Percentiles rank a stretch among this genome's conserved stretches.
Evolutionary conservation across 306 rosid genomes (phyloP).

Genomic region (Cicer judaicum): DNA sequence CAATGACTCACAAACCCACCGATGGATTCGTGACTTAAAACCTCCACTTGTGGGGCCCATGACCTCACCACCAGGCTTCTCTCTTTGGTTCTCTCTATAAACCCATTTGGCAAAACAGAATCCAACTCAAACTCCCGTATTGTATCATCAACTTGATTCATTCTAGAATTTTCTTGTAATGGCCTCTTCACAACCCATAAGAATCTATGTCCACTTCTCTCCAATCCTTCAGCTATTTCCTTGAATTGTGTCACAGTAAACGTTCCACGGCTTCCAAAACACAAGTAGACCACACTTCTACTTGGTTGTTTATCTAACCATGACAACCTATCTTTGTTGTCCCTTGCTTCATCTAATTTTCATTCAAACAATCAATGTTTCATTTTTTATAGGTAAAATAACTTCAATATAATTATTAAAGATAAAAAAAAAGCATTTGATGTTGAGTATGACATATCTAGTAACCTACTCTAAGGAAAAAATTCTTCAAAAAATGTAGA

Average conservation of each 20-base stretch:
- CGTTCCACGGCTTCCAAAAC: slow-evolving; percentile 51
- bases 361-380: background rate
- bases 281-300: slow-evolving; percentile 44
- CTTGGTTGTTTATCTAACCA: slow-evolving; percentile 47
- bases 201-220: slow-evolving; percentile 44
- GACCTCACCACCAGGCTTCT: slow-evolving; percentile 39
- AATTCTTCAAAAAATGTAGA: too few relatives aligned
- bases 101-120: slow-evolving; percentile 39
- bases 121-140: slow-evolving; percentile 10
- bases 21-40: too few relatives aligned
- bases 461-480: too few relatives aligned
- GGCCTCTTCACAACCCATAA: slow-evolving; percentile 47
- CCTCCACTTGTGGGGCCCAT: slow-evolving; percentile 51
- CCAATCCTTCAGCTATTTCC: slow-evolving; percentile 48
- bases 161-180: background rate
- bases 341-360: slow-evolving; percentile 10
- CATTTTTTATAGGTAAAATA: too few relatives aligned
- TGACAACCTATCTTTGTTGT: slow-evolving; percentile 25
- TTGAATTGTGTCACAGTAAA: slow-evolving; percentile 40
- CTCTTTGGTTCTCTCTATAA: slow-evolving; percentile 42
- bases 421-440: too few relatives aligned
- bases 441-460: too few relatives aligned
- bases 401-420: too few relatives aligned
- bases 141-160: background rate
- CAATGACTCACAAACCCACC: slow-evolving; percentile 49